Evolutionary conservation across 495 filamentous ascomycete species (phyloP), one percentile per base, ranked within the genome.

Genomic region (Talaromyces liani): DNA sequence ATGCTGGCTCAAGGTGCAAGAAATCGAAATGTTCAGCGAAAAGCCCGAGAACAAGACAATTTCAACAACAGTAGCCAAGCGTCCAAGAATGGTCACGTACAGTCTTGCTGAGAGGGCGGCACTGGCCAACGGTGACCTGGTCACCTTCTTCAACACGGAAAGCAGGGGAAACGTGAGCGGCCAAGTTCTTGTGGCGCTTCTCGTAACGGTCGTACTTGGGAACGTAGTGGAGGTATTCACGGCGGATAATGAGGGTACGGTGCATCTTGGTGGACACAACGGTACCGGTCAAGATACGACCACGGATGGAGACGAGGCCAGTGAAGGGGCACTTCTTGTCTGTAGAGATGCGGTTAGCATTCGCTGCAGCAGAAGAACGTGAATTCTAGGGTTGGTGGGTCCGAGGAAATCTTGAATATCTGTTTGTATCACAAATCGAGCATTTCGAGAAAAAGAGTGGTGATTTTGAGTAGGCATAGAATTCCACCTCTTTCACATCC

Each of bases 241-340:
- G 91, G 79, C 94, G 95, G 86, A 99, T 96, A 85, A 98, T 87
- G 75, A 97, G 85, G 71, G 94, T 98, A 77, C 93, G 88, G 89
- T 97, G 93, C 93, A 97, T 97, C 89, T 97, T 97, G 77, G 95
- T 99, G 67, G 92, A 97, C 76, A 98, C 90, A 72, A 99, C 94
- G 76, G 91, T 95, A 73, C 94, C 94, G 74, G 93, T 97, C 68
- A 99, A 85, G 88, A 99, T 97, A 93, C 94, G 93, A 77, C 94
- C 94, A 83, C 94, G 94, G 85, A 98, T 97, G 70, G 92, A 96
- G 72, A 98, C 92, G 75, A 91, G 82, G 76, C 95, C 95, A 68
- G 91, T 96, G 88, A 98, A 99, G 71, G 94, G 94, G 88, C 94
- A 99, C 85, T 99, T 99, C 89, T 99, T 97, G 87, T 99, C 94